Percentiles rank a stretch among this genome's conserved stretches.
These are phyloP conservation scores for Hypoxylon sp. DNA, from an alignment of 2,329 filamentous ascomycete genomes.

Conservation along the genomic window DNA sequence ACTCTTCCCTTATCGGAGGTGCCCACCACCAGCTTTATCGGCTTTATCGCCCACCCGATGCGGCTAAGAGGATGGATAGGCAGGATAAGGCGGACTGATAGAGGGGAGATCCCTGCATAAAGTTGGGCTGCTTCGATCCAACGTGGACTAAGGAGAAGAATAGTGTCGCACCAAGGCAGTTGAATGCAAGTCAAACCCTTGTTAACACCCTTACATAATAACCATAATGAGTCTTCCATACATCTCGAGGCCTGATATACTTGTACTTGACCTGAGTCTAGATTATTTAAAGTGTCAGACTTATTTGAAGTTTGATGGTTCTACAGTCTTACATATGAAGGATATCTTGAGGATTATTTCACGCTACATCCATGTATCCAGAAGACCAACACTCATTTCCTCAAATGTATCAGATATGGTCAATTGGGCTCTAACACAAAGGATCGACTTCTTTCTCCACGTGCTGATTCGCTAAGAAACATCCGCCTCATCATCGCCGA, in stretches of 20 bases:
- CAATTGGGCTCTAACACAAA: slow-evolving; percentile 14
- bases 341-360: not conserved
- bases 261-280: not conserved
- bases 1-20: slow-evolving; percentile 40
- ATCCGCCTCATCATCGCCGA: slow-evolving; percentile 22
- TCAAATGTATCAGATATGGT: slow-evolving; percentile 9
- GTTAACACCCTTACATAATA: slow-evolving; percentile 1
- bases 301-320: not conserved
- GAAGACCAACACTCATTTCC: not conserved
- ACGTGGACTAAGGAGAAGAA: not conserved
- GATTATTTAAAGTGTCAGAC: not conserved
- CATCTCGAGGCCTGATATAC: not conserved
- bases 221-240: not conserved
- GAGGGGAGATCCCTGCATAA: slow-evolving; percentile 32
- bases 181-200: not conserved
- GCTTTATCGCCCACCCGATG: slow-evolving; percentile 27
- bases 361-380: not conserved
- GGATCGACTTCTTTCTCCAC: slow-evolving; percentile 21
- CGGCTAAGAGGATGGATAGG: slow-evolving; percentile 36
- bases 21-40: slow-evolving; percentile 29
- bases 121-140: slow-evolving; percentile 3
- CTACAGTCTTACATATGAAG: not conserved
- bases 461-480: slow-evolving; percentile 26
- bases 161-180: slow-evolving; percentile 12
- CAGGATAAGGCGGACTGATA: slow-evolving; percentile 29